These are phyloP conservation scores for Edaphochlamys debaryana DNA, from an alignment of 139 green algal genomes.

Conservation along the genomic window DNA sequence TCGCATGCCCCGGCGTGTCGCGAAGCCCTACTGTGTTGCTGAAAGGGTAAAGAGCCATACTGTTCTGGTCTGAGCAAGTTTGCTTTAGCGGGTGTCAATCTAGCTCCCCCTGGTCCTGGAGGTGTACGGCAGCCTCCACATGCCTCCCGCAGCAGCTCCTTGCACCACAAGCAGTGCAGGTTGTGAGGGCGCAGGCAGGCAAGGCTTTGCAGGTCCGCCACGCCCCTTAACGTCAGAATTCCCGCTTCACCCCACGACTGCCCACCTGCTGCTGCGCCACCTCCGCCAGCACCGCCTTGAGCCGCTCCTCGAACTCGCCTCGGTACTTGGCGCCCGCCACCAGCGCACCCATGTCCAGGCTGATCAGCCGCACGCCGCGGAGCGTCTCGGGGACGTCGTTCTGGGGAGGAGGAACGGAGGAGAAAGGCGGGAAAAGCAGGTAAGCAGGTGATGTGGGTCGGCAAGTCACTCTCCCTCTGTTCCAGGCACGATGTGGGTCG, in stretches of 20 bases:
- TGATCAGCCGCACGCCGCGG: conserved; percentile 75
- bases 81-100: no score
- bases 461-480: no score
- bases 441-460: no score
- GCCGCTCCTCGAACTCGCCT: conserved; percentile 95
- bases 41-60: neutral
- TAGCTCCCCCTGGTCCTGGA: no score
- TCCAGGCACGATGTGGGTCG: no score
- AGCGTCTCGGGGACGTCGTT: conserved; percentile 87
- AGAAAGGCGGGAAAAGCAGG: no score
- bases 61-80: no score
- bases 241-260: neutral
- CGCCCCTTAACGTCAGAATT: neutral
- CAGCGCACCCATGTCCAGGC: conserved; percentile 93
- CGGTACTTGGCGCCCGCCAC: conserved; percentile 84
- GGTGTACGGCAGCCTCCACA: no score
- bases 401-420: conserved; percentile 2
- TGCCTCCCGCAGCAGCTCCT: no score
- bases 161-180: no score
- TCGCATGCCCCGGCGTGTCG: no score
- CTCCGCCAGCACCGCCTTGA: conserved; percentile 80
- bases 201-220: neutral
- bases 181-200: neutral
- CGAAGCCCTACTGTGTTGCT: no score
- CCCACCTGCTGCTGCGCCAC: conserved; percentile 58